Base-by-base conservation (phyloP, 1,284 basidiomycete genomes). In the Apiotrichum siamense region DNA sequence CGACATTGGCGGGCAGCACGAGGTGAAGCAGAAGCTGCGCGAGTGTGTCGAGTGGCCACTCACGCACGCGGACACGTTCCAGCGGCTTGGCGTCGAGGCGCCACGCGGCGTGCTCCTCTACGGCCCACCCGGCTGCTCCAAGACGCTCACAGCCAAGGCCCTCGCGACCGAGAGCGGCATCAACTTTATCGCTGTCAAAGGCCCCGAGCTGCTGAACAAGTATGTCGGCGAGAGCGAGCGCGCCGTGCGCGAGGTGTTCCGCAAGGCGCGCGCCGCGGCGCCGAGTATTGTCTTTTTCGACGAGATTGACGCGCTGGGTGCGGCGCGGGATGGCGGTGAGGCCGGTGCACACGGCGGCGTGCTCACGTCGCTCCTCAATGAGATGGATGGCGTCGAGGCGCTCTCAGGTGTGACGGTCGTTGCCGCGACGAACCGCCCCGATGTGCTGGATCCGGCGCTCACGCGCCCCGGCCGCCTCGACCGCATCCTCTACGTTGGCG, bases 201-300 rank as follows among this genome's bases (percentile, higher is more conserved):
- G 96, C 0, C 91, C 94, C 0, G 96, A 94, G 89, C 79, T 97
- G 1, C 75, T 97, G 50, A 97, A 87, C 77, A 98, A 98, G 75
- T 99, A 87, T 63, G 90, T 99, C 5, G 96, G 96, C 36, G 96
- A 98, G 74, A 96, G 90, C 1, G 96, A 99, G 73, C 81, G 88
- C 29, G 88, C 91, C 0, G 86, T 98, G 6, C 81, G 96, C 25
- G 94, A 98, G 62, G 86, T 96, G 43, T 99, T 99, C 74, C 79
- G 88, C 45, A 97, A 96, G 74, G 96, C 96, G 0, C 81, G 94
- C 31, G 87, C 88, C 0, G 92, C 91, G 1, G 82, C 93, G 0
- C 96, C 96, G 0, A 91, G 89, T 1, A 94, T 98, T 61, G 80
- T 99, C 44, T 97, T 99, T 74, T 94, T 99, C 66, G 96, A 99